These are phyloP conservation scores for Ceratobasidium sp. DNA, from an alignment of 1,284 basidiomycete species.

Conservation along the genomic window DNA sequence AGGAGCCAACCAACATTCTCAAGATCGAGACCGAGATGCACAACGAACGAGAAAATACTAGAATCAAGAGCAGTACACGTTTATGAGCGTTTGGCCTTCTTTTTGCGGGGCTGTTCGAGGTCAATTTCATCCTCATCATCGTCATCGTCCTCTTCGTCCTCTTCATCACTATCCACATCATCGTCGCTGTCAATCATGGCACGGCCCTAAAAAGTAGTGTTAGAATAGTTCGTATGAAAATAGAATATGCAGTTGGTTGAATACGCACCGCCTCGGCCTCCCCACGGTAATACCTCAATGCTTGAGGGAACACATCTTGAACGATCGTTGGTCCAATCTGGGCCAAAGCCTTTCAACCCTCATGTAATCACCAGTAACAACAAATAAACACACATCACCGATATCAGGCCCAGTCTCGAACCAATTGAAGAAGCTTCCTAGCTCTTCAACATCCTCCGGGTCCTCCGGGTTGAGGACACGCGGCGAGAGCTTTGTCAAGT, in stretches of 20 bases:
- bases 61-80: background rate
- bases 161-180: constrained; percentile 34
- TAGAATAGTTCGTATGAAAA: background rate
- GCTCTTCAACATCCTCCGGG: constrained; percentile 53
- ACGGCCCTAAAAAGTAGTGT: background rate
- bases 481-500: constrained; percentile 77
- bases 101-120: constrained; percentile 34
- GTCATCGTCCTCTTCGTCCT: constrained; percentile 21
- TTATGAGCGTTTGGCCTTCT: constrained; percentile 23
- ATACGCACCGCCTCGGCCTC: constrained; percentile 51
- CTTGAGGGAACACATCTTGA: constrained; percentile 76
- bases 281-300: constrained; percentile 77
- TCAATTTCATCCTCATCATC: constrained; percentile 35
- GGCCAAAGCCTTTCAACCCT: constrained; percentile 1
- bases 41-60: constrained; percentile 1
- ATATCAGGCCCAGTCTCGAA: constrained; percentile 72
- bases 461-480: constrained; percentile 61
- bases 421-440: constrained; percentile 86
- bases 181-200: constrained; percentile 31
- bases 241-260: background rate
- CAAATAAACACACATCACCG: constrained; percentile 61
- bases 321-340: constrained; percentile 74
- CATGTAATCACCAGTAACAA: background rate
- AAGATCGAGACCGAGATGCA: background rate
- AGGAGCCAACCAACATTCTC: background rate